phyloP scores from a whole-genome alignment of 2,329 filamentous ascomycete genomes.

The Aphanocladium album region DNA sequence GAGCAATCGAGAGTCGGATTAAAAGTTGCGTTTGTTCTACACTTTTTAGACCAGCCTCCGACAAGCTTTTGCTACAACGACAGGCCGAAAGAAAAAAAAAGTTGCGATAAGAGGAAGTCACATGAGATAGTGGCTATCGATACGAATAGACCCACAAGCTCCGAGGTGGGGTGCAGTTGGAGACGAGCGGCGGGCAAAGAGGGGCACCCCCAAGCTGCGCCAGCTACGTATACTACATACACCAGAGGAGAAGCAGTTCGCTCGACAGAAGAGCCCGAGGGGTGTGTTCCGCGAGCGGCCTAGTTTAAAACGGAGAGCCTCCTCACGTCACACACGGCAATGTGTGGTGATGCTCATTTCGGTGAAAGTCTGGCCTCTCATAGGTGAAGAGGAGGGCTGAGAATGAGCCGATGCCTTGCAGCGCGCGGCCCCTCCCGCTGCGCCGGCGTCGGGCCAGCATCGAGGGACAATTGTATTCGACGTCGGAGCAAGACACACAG shows the following conservation, averaged over 20 bases:
- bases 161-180: constrained; percentile 2
- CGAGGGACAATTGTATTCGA: neutral
- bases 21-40: neutral
- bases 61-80: neutral
- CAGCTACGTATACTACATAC: too few species aligned
- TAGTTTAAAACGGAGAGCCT: neutral
- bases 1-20: neutral
- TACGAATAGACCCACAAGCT: neutral
- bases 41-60: neutral
- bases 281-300: neutral
- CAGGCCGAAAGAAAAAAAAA: constrained; percentile 9
- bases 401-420: neutral
- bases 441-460: neutral
- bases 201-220: constrained; percentile 1
- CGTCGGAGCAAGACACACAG: neutral
- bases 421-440: neutral
- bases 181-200: neutral
- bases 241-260: too few species aligned
- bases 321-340: neutral
- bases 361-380: constrained; percentile 5
- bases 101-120: constrained; percentile 12
- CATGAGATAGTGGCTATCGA: constrained; percentile 14
- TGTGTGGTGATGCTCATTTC: constrained; percentile 1
- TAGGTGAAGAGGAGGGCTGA: neutral
- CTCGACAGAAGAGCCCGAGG: too few species aligned